Evolutionary conservation across 768 basidiomycete species (phyloP), one percentile per base, ranked within the genome.

Genomic region (Russula dissimulans): DNA sequence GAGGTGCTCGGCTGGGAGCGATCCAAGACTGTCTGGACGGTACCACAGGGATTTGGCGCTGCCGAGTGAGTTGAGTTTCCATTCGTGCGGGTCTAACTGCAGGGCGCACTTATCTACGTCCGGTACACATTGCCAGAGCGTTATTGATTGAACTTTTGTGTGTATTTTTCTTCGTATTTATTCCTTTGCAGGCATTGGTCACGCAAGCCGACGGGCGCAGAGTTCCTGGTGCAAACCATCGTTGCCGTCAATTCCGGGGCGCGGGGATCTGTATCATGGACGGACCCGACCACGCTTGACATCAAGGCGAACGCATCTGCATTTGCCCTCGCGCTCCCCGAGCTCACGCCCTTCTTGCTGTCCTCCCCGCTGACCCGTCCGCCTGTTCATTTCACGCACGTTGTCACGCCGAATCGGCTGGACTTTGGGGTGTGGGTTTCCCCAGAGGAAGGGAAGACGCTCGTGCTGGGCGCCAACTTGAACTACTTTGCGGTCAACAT

Each of bases 21-120:
- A 11, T 81, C 78, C 5, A 84, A 87, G 68, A 79, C 85, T 1
- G 77, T 89, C 0, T 91, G 89, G 90, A 82, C 84, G 2, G 89
- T 91, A 1, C 86, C 88, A 0, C 89, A 91, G 70, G 88, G 79
- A 0, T 91, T 91, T 67, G 86, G 87, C 31, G 79, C 78, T 58
- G 68, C 66, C 6, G 64, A 71, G 74, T 76, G 15, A 64, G 71
- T 71, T 17, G 39, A 34, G 26, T 43, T 26, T 26, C 22, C 22
- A 26, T 26, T 26, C 22, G 2, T 26, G 22, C 22, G 22, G 2
- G 22, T 26, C 22, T 2, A 26, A 26, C 22, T 26, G 22, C 22
- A n/a, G n/a, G n/a, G n/a, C n/a, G n/a, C n/a, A n/a, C 2, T 26
- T 26, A 26, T 26, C 22, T 26, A 26, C 22, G 2, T 46, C 36